Conservation (phyloP, 1,139 yeast genomes). For the Barnettozyma hawaiiensis region DNA sequence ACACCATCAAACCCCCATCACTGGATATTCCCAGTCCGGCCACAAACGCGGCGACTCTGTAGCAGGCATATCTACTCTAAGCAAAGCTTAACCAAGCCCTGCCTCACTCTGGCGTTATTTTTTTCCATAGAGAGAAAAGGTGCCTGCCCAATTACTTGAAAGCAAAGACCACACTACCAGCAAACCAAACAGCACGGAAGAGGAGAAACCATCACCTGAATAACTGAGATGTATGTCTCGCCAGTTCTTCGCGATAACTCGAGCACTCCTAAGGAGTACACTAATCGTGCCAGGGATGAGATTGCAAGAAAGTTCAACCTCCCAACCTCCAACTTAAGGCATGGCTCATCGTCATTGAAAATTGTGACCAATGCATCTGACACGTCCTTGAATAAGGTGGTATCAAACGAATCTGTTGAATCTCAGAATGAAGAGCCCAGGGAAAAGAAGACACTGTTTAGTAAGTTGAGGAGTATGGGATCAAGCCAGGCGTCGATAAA, state of each 20-base stretch:
- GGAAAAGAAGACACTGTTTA: slow-evolving; percentile 15
- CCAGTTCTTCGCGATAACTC: slow-evolving; percentile 17
- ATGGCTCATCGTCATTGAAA: slow-evolving; percentile 26
- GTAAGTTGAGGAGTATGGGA: slow-evolving; percentile 15
- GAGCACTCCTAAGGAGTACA: slow-evolving; percentile 34
- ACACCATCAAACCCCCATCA: background rate
- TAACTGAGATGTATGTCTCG: slow-evolving; percentile 21
- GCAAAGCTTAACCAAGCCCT: background rate
- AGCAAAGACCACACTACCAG: no score
- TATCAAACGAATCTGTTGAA: slow-evolving; percentile 21
- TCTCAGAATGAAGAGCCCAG: slow-evolving; percentile 13
- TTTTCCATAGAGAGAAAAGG: no score
- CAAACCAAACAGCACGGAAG: background rate
- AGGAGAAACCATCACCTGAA: background rate
- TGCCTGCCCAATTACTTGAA: background rate
- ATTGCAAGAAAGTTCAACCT: slow-evolving; percentile 30
- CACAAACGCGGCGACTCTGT: background rate
- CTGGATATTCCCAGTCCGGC: background rate
- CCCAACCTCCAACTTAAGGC: slow-evolving; percentile 15
- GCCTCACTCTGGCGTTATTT: background rate
- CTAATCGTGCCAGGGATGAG: slow-evolving; percentile 37
- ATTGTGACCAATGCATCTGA: slow-evolving; percentile 23
- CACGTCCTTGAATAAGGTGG: slow-evolving; percentile 18
- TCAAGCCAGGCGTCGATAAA: slow-evolving; percentile 7
- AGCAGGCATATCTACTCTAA: background rate